Evolutionary conservation across 2,329 filamentous ascomycete species (phyloP).

Genomic region (Dactylella cylindrospora): DNA sequence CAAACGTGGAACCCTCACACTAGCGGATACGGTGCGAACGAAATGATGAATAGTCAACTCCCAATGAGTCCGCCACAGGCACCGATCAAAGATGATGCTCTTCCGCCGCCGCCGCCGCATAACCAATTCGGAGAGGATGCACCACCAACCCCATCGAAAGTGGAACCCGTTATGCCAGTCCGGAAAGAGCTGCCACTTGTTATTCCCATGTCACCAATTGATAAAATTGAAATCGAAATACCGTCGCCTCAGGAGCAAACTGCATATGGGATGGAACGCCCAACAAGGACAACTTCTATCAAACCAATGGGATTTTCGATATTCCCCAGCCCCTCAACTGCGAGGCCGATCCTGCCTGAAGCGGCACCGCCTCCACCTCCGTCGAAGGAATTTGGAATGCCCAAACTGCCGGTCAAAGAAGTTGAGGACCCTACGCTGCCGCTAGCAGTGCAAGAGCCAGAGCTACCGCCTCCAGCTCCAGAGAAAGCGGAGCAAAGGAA

Average conservation of each 20-base stretch:
- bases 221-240: no score
- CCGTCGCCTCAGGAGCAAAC: constrained; percentile 6
- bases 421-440: constrained; percentile 12
- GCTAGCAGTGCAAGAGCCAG: no score
- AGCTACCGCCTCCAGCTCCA: constrained; percentile 1
- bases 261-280: constrained; percentile 7
- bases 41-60: constrained; percentile 11
- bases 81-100: constrained; percentile 19
- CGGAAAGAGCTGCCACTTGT: no score
- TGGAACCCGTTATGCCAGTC: not conserved
- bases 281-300: constrained; percentile 13
- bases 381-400: no score
- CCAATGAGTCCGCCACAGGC: constrained; percentile 26
- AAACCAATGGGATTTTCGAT: constrained; percentile 30
- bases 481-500: constrained; percentile 7
- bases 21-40: constrained; percentile 11
- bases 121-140: constrained; percentile 12
- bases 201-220: no score
- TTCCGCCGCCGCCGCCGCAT: constrained; percentile 9
- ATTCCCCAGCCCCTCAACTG: constrained; percentile 17
- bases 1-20: constrained; percentile 20
- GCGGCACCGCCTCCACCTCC: constrained; percentile 1
- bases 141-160: constrained; percentile 22
- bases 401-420: no score
- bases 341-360: constrained; percentile 7